A percentile compares a stretch with the other conserved stretches of the same genome.
These are phyloP conservation scores for Sabuloglossum arenarium DNA, from an alignment of 495 filamentous ascomycete species.

Conservation along the genomic window DNA sequence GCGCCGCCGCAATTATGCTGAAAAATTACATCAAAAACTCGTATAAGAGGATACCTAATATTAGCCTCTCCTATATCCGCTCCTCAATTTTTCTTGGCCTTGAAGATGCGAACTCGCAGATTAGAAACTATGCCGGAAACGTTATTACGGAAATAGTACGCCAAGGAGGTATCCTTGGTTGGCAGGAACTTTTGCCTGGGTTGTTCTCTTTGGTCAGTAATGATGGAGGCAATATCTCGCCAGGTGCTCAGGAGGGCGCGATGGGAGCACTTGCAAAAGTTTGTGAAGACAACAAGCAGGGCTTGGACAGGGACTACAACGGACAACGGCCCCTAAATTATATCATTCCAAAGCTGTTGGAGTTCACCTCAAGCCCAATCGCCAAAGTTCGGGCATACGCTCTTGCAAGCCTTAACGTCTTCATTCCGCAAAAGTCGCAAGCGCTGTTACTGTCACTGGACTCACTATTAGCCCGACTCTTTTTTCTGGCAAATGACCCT, in stretches of 20 bases:
- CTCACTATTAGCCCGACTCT: conserved; percentile 56
- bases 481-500: conserved; percentile 54
- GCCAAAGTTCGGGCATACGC: conserved; percentile 59
- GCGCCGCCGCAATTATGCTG: conserved; percentile 76
- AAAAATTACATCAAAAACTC: conserved; percentile 72
- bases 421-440: conserved; percentile 61
- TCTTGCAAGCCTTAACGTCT: conserved; percentile 71
- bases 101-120: conserved; percentile 60
- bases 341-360: conserved; percentile 77
- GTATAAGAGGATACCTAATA: conserved; percentile 47
- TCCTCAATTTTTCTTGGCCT: conserved; percentile 57
- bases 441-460: conserved; percentile 60
- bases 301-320: conserved; percentile 67
- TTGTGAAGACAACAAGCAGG: conserved; percentile 84
- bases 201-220: conserved; percentile 59
- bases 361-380: conserved; percentile 55
- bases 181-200: conserved; percentile 76
- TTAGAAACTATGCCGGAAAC: conserved; percentile 74
- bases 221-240: conserved; percentile 38
- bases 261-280: conserved; percentile 87
- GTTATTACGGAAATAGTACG: conserved; percentile 88
- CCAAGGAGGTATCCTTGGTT: conserved; percentile 66
- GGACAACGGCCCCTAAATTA: conserved; percentile 72
- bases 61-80: conserved; percentile 51
- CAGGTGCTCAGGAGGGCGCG: conserved; percentile 69